Conservation (phyloP, 345 rosid genomes). For the Moricandia moricandioides region DNA sequence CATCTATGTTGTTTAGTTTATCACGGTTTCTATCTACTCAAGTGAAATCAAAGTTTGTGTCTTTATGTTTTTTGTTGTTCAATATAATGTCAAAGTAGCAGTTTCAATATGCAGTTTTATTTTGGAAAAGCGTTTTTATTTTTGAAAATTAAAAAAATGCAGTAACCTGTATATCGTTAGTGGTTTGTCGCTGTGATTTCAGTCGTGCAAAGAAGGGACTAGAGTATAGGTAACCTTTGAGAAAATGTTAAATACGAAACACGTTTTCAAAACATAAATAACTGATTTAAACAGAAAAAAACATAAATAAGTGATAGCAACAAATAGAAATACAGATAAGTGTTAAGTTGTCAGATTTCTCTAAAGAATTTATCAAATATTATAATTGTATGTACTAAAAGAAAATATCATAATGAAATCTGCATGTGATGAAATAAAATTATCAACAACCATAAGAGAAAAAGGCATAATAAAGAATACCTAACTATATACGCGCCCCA, state of each 20-base stretch:
- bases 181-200: not conserved
- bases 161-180: not conserved
- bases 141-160: not conserved
- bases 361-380: not conserved
- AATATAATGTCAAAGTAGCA: not conserved
- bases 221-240: not conserved
- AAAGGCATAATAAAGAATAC: slow-evolving; percentile 11
- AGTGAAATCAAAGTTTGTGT: not conserved
- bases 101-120: not conserved
- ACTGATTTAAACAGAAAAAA: not conserved
- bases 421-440: slow-evolving; percentile 26
- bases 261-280: not conserved
- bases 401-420: slow-evolving; percentile 6
- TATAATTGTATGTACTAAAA: not conserved
- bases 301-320: not conserved
- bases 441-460: slow-evolving; percentile 17
- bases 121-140: not conserved
- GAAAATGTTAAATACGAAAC: not conserved
- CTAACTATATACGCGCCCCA: not conserved
- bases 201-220: not conserved
- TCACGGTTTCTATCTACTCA: not conserved
- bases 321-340: not conserved
- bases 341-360: not conserved
- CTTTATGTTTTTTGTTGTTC: not conserved
- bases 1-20: not conserved